Percentiles rank a stretch among this genome's conserved stretches.
Evolutionary conservation across 1,139 yeast genomes (phyloP).

Genomic region (Blastobotrys arbuscula): DNA sequence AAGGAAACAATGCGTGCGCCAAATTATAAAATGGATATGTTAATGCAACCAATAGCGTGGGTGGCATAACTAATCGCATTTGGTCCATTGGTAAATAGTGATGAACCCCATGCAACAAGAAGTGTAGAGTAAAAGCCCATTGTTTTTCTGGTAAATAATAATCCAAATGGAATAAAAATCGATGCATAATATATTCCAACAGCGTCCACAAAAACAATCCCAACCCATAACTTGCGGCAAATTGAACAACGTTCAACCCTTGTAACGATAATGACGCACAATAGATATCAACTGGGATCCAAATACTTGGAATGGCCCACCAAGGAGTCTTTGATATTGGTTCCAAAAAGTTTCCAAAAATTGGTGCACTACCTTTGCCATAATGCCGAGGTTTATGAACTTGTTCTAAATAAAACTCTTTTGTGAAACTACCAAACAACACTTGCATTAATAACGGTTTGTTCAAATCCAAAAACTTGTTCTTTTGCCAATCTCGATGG

Average conservation of each 20-base stretch:
- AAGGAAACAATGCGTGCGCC: slow-evolving; percentile 56
- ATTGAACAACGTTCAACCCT: slow-evolving; percentile 25
- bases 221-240: slow-evolving; percentile 41
- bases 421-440: slow-evolving; percentile 62
- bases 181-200: slow-evolving; percentile 79
- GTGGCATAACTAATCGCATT: slow-evolving; percentile 92
- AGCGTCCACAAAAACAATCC: slow-evolving; percentile 92
- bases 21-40: slow-evolving; percentile 56
- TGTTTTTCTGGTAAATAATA: slow-evolving; percentile 76
- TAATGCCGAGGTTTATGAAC: slow-evolving; percentile 96
- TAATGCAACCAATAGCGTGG: slow-evolving; percentile 61
- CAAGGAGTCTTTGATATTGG: slow-evolving; percentile 67
- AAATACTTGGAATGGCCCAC: slow-evolving; percentile 78
- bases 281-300: slow-evolving; percentile 77
- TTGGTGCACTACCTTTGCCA: slow-evolving; percentile 86
- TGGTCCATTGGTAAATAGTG: slow-evolving; percentile 97
- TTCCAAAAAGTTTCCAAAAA: slow-evolving; percentile 70
- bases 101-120: slow-evolving; percentile 90
- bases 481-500: slow-evolving; percentile 60
- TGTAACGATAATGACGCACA: slow-evolving; percentile 37
- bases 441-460: slow-evolving; percentile 81
- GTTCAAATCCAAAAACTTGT: slow-evolving; percentile 79
- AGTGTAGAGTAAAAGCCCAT: slow-evolving; percentile 71
- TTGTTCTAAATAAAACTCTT: slow-evolving; percentile 89
- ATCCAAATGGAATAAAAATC: slow-evolving; percentile 92